A percentile compares a stretch with the other conserved stretches of the same genome.
Conservation (phyloP, 257 asterid species). For the Primulina tabacum region DNA sequence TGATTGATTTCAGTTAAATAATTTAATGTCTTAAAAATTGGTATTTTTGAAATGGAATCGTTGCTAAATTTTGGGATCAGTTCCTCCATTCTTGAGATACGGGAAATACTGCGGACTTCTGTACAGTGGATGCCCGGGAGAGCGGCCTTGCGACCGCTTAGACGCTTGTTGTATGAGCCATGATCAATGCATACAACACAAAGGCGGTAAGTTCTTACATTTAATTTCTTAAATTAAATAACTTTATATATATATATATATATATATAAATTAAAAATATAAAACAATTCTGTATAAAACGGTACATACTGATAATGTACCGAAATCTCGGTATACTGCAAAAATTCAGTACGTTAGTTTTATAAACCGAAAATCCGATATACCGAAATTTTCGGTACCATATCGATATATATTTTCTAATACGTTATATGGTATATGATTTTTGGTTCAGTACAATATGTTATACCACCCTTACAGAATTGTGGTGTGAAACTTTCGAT, state of each 20-base stretch:
- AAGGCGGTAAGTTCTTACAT: constrained; percentile 48
- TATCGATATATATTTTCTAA: too few species aligned
- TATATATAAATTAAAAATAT: too few species aligned
- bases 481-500: constrained; percentile 9
- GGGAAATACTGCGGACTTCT: constrained; percentile 90
- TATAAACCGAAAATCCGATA: too few species aligned
- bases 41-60: background rate
- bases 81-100: constrained; percentile 83
- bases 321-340: too few species aligned
- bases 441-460: too few species aligned
- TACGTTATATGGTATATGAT: too few species aligned
- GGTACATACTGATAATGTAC: too few species aligned
- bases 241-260: background rate
- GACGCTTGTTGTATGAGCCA: constrained; percentile 91
- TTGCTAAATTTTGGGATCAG: constrained; percentile 29
- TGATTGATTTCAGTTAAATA: background rate
- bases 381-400: too few species aligned
- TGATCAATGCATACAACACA: constrained; percentile 70
- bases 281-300: too few species aligned
- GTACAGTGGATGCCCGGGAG: constrained; percentile 93
- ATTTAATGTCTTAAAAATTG: background rate
- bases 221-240: background rate
- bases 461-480: too few species aligned
- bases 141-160: constrained; percentile 83
- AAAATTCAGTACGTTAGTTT: too few species aligned